Conservation (phyloP, 2,329 filamentous ascomycete genomes). For the Pseudocercospora eumusae region DNA sequence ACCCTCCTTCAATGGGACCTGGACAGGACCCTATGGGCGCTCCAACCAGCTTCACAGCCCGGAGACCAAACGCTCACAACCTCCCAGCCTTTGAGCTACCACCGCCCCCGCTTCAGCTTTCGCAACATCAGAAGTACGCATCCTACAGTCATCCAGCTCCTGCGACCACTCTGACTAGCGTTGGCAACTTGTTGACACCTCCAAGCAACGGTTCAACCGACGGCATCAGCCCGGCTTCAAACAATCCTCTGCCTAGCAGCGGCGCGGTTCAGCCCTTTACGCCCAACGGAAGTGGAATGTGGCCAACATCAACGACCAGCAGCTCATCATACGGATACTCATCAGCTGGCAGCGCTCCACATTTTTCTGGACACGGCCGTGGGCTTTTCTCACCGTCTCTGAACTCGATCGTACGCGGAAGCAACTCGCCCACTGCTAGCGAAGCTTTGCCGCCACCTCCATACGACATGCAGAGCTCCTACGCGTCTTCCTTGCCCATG, state of each 20-base stretch:
- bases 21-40: slow-evolving; percentile 62
- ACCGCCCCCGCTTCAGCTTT: slow-evolving; percentile 58
- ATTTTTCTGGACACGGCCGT: slow-evolving; percentile 51
- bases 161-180: slow-evolving; percentile 50
- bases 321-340: slow-evolving; percentile 59
- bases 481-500: slow-evolving; percentile 57
- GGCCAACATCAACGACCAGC: slow-evolving; percentile 57
- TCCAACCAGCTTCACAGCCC: slow-evolving; percentile 67
- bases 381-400: slow-evolving; percentile 61
- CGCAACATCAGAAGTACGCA: slow-evolving; percentile 50
- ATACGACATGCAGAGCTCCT: slow-evolving; percentile 67
- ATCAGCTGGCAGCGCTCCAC: slow-evolving; percentile 47
- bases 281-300: slow-evolving; percentile 61
- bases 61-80: slow-evolving; percentile 68
- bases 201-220: slow-evolving; percentile 62
- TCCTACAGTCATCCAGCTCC: slow-evolving; percentile 42
- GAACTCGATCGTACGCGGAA: slow-evolving; percentile 54
- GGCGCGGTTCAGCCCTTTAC: slow-evolving; percentile 59
- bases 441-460: slow-evolving; percentile 67
- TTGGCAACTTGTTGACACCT: slow-evolving; percentile 64
- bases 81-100: slow-evolving; percentile 70
- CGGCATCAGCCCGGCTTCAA: slow-evolving; percentile 63
- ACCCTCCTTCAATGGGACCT: slow-evolving; percentile 63
- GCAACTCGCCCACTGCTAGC: slow-evolving; percentile 61
- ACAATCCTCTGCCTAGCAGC: slow-evolving; percentile 60